Evolutionary conservation across 768 basidiomycete genomes (phyloP), one percentile per base, ranked within the genome.

Genomic region (Coprinopsis marcescibilis): DNA sequence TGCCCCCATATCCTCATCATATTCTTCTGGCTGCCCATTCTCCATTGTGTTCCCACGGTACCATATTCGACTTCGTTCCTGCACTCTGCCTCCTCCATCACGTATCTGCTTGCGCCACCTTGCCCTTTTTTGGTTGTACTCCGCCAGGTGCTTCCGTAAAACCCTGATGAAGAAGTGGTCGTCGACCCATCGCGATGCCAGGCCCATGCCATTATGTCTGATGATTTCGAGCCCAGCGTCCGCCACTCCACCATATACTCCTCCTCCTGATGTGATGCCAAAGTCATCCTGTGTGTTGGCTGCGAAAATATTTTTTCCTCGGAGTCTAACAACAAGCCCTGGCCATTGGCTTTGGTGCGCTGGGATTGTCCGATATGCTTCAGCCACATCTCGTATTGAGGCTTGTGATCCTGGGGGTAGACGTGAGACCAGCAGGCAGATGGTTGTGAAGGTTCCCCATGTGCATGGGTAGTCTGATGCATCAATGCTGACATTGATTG

Each of bases 361-460:
- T 0, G 66, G 69, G 0, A 72, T 54, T 0, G 57, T 68, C 0
- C 64, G 51, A 35, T 72, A 74, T 0, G 71, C 74, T 45, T 72
- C 68, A 0, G 60, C 45, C 0, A 75, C 61, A 24, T 76, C 69
- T 0, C 62, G 49, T 8, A 68, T 21, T 42, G 65, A 30, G 0
- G 54, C 64, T 51, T 74, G 61, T 0, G 67, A 68, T 0, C 64
- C 63, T 15, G 45, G 65, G 57, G 71, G 72, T 0, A 74, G 65
- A 1, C 50, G 46, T 1, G 35, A 57, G 0, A 72, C 55, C 17
- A 65, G 43, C n/a, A 60, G 42, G 19, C 53, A 64, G 0, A 71
- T 49, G 0, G 60, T 54, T 0, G 54, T 39, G 43, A 76, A 75
- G 0, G 70, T 73, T 0, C 69, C 70, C 72, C 71, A 75, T 0